These are phyloP conservation scores for Ziziphus jujuba DNA, from an alignment of 306 rosid genomes.

Conservation along the genomic window DNA sequence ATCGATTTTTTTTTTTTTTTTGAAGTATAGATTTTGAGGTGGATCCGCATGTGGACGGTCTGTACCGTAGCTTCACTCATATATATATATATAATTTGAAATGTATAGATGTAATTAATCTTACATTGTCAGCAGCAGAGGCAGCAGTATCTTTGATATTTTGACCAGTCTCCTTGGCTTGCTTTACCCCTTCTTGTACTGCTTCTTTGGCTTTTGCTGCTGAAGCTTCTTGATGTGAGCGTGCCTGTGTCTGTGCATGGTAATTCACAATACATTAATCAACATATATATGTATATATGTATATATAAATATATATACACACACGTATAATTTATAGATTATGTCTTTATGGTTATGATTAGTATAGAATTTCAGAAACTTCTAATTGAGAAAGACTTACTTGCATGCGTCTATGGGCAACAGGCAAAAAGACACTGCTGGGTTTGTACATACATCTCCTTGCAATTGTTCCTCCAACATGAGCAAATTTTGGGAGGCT, in stretches of 20 bases:
- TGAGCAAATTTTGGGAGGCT: slow-evolving; percentile 46
- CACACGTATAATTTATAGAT: no score
- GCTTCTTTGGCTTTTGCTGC: slow-evolving; percentile 25
- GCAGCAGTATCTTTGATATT: slow-evolving; percentile 42
- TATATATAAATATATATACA: no score
- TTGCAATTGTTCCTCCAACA: slow-evolving; percentile 43
- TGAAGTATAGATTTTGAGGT: no score
- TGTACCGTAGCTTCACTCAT: no score
- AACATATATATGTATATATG: neutral
- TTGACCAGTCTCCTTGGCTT: slow-evolving; percentile 37
- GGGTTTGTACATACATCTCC: slow-evolving; percentile 39
- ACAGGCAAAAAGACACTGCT: slow-evolving; percentile 38
- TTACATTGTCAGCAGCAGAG: slow-evolving; percentile 48
- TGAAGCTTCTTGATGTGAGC: slow-evolving; percentile 36
- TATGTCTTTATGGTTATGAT: no score
- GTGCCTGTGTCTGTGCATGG: slow-evolving; percentile 20
- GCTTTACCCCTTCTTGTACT: slow-evolving; percentile 37
- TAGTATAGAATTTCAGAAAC: no score
- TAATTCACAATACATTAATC: neutral
- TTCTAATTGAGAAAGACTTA: slow-evolving; percentile 3
- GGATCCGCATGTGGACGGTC: no score
- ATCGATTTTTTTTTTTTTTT: no score
- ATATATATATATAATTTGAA: no score
- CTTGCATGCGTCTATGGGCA: slow-evolving; percentile 51
- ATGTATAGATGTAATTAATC: neutral